phyloP scores from a whole-genome alignment of 2,329 filamentous ascomycete species.

The Colletotrichum echinochloae region DNA sequence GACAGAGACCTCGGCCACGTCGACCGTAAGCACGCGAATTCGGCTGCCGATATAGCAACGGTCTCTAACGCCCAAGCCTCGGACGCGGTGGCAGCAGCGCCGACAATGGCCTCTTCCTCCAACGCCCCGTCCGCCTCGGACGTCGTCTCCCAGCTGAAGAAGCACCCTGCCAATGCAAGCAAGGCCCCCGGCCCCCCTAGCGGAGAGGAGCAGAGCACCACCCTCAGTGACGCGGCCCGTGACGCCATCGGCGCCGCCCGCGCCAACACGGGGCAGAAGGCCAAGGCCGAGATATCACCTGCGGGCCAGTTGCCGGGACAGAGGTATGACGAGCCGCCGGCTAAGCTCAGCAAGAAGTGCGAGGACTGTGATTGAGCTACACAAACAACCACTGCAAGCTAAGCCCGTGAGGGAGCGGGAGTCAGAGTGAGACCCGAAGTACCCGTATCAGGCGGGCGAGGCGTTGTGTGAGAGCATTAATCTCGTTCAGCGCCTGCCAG shows the following conservation, averaged over 20 bases:
- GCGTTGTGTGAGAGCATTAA: constrained; percentile 1
- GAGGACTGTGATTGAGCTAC: constrained; percentile 33
- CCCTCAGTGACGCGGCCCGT: constrained; percentile 26
- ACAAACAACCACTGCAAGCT: not conserved
- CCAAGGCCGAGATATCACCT: constrained; percentile 21
- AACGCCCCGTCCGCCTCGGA: constrained; percentile 22
- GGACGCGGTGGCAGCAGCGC: not conserved
- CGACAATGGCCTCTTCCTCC: constrained; percentile 7
- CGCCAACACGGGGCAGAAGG: constrained; percentile 39
- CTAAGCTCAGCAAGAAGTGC: constrained; percentile 27
- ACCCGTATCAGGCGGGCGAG: not conserved
- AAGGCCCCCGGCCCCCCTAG: constrained; percentile 1
- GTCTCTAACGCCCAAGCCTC: constrained; percentile 8
- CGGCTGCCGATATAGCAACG: constrained; percentile 17
- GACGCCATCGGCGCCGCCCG: constrained; percentile 32
- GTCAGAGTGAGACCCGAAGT: not conserved
- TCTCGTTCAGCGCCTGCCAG: constrained; percentile 1
- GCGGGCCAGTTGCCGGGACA: not conserved
- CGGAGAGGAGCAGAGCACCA: not conserved
- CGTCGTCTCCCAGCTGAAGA: constrained; percentile 30
- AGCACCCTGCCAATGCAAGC: constrained; percentile 24
- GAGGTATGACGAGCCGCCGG: constrained; percentile 1
- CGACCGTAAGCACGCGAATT: constrained; percentile 63
- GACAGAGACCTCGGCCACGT: constrained; percentile 84
- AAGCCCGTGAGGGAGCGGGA: not conserved